Evolutionary conservation across 441 rosid genomes (phyloP).

Genomic region (Syzygium malaccense): DNA sequence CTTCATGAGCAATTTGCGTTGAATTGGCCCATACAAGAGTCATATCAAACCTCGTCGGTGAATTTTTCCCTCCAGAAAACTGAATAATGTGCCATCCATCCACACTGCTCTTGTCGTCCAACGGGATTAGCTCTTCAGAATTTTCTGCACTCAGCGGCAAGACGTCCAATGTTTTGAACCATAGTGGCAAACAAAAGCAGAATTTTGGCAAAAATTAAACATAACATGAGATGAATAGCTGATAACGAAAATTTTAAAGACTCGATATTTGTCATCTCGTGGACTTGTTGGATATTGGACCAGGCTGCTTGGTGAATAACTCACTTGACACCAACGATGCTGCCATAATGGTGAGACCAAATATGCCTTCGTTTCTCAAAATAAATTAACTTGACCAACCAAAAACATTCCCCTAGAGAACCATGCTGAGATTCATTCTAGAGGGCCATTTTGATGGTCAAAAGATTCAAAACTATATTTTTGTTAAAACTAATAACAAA

Average conservation of each 20-base stretch:
- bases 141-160: constrained; percentile 22
- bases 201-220: not conserved
- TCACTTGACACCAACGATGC: not conserved
- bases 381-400: not conserved
- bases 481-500: not conserved
- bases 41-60: constrained; percentile 54
- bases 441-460: not conserved
- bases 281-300: not conserved
- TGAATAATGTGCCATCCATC: constrained; percentile 90
- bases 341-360: not conserved
- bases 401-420: not conserved
- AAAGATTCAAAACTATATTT: not conserved
- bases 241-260: not conserved
- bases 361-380: not conserved
- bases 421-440: not conserved
- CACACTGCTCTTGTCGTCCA: constrained; percentile 30
- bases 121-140: constrained; percentile 43
- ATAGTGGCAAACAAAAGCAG: not conserved
- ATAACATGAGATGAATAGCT: not conserved
- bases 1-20: not conserved
- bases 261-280: not conserved
- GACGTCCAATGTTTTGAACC: not conserved
- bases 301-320: not conserved
- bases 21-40: constrained; percentile 41
- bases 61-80: constrained; percentile 74